These are phyloP conservation scores for Prunus armeniaca DNA, from an alignment of 306 rosid species.

Conservation along the genomic window DNA sequence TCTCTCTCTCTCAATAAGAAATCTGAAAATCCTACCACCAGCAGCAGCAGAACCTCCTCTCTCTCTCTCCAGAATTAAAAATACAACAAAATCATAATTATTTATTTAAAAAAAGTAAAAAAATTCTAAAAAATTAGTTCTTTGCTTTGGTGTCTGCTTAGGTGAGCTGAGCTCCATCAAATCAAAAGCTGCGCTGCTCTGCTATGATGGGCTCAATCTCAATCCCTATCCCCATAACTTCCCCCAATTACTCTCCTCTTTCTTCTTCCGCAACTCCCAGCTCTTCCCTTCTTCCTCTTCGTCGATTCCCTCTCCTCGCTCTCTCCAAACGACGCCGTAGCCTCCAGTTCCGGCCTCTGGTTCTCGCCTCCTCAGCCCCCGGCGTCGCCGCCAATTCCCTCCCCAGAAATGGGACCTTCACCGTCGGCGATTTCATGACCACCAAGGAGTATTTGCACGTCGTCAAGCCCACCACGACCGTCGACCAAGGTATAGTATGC, in stretches of 20 bases:
- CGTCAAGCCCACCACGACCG: conserved; percentile 70
- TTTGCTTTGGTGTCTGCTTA: not conserved
- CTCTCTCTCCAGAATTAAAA: not conserved
- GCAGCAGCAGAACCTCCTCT: not conserved
- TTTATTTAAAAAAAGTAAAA: not conserved
- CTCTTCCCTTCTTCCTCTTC: not conserved
- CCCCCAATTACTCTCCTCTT: not conserved
- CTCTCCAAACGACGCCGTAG: conserved; percentile 13
- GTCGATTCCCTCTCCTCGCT: not conserved
- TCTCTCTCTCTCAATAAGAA: too few species aligned
- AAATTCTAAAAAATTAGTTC: not conserved
- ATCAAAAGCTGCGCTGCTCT: not conserved
- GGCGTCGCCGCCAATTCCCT: conserved; percentile 21
- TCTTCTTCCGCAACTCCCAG: conserved; percentile 5
- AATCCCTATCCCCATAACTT: conserved; percentile 7
- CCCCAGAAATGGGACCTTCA: conserved; percentile 51
- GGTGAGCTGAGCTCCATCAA: not conserved
- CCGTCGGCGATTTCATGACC: conserved; percentile 91
- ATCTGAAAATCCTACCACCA: not conserved
- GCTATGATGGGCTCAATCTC: conserved; percentile 24
- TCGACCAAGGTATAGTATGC: conserved; percentile 62
- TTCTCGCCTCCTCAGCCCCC: conserved; percentile 14
- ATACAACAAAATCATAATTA: not conserved
- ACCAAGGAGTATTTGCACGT: conserved; percentile 55
- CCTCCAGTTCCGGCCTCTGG: not conserved